Base-by-base conservation (phyloP, 768 basidiomycete species). In the Russula vinacea region DNA sequence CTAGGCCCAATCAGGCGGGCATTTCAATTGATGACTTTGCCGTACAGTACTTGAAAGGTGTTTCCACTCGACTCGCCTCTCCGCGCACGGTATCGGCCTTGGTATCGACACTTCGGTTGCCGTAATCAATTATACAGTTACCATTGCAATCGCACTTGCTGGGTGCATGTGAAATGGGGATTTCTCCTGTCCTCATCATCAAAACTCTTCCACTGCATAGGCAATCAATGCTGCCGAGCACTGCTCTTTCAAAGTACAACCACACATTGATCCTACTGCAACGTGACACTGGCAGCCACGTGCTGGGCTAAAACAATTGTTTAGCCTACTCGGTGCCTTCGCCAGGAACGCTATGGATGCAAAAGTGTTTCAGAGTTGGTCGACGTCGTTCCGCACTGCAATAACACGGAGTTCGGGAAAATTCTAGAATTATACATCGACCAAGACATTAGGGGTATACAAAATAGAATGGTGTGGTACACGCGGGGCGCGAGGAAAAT, bases 401-500 rank as follows among this genome's bases (percentile, higher is more conserved):
- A 17, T 3, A n/a, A 26, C 42, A 17, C 3, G 1, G 11, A 33
- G n/a, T 8, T 22, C 39, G 14, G 22, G n/a, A n/a, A 24, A 10
- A 11, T 10, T 60, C 42, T 45, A 53, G 37, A n/a, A 45, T 44
- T 26, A 63, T 63, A 58, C 44, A 53, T n/a, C 16, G 42, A 29
- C 35, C 35, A 58, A 52, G 45, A 39, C 9, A 39, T 17, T n/a
- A n/a, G 5, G 35, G 51, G 51, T 37, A 53, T 63, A 26, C 16
- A n/a, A 33, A 45, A 33, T 29, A 47, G 32, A 19, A 54, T 57
- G 56, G 37, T 32, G 57, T 45, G 22, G 3, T 58, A 58, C 62
- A 64, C 57, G 52, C 62, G 35, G 57, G 47, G 44, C 37, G 58
- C 57, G 52, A 32, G 44, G 44, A 24, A 19, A n/a, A n/a, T n/a